Base-by-base conservation (phyloP, 306 rosid species). In the Prunus dulcis region DNA sequence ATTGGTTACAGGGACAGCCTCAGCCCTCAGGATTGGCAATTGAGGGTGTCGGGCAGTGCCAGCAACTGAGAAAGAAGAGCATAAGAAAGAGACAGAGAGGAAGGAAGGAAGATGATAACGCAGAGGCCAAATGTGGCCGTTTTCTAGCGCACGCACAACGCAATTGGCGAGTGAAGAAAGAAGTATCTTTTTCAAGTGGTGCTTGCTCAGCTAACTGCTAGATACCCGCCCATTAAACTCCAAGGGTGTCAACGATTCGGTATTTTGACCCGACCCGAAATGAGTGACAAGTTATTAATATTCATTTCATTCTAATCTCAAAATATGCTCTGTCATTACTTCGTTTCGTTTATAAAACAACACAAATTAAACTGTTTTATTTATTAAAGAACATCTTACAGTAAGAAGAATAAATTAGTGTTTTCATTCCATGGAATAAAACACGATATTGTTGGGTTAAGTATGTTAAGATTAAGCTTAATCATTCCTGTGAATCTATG, bases 1-100 rank as follows among this genome's bases (percentile, higher is more conserved):
- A 91, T 90, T 60, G 80, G 30, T 71, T 69, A 51, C 27, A 18
- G 78, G 41, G 13, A 14, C 55, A 53, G 20, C 30, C 43, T 69
- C 27, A 73, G 1, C 47, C 12, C 3, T 15, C 2, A 18, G 32
- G 65, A 60, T 23, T 60, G 65, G 65, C 2, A 1, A 28, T 60
- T 60, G 4, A 60, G 65, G 45, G 43, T 38, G 43, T 38, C 7
- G 43, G 43, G 9, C 43, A 38, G 43, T 7, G 43, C 13, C 27
- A 53, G 67, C 19, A 15, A 52, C n/a, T 63, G 20, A 58, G 14
- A 56, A 43, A 67, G 67, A 38, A 56, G 60, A 34, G 71, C 32
- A n/a, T 58, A 32, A 17, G 30, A 18, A 20, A 75, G 63, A 45
- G 63, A 30, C n/a, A n/a, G 9, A 47, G 65, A 46, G 32, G 19